Evolutionary conservation across 305 asterid genomes (phyloP), one percentile per base, ranked within the genome.

Genomic region (Fraxinus latifolia): DNA sequence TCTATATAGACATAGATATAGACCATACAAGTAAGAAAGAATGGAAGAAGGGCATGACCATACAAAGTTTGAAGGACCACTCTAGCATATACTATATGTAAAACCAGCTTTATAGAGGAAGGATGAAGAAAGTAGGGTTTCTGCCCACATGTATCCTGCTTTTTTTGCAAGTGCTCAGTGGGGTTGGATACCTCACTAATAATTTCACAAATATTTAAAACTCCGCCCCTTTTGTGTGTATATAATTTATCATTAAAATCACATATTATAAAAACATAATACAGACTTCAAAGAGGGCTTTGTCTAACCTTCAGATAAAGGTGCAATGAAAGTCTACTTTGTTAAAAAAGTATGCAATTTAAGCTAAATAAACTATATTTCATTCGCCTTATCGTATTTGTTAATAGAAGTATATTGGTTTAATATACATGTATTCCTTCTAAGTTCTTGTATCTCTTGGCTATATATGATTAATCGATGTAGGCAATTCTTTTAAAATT

Each of bases 111-210:
- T 85, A 82, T 82, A 85, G 82, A 79, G 76, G 25, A 71, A 75
- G 82, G 85, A 79, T 62, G 76, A 77, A 77, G 79, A 70, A 77
- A 37, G 88, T 79, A 82, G 82, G 86, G 84, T 82, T 85, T 76
- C 75, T 74, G 42, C 81, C 83, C 80, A 76, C 82, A 80, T 80
- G 67, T 23, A 67, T 42, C 74, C 80, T 72, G 73, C 87, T 9
- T 44, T 81, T 23, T 37, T 55, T 36, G 47, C 44, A 62, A 73
- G 79, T 79, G 80, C 70, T 55, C 15, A 73, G 85, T 84, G 85
- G 87, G 85, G 81, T 81, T 67, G 74, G 74, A 67, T 67, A 12
- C 36, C 9, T 27, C 42, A 36, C 42, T 36, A 67, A 67, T 67
- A 67, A 67, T 67, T 67, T 67, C 34, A 67, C 17, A 62, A 60